Base-by-base conservation (phyloP, 805 yeast genomes). In the Saturnispora ahearnii region DNA sequence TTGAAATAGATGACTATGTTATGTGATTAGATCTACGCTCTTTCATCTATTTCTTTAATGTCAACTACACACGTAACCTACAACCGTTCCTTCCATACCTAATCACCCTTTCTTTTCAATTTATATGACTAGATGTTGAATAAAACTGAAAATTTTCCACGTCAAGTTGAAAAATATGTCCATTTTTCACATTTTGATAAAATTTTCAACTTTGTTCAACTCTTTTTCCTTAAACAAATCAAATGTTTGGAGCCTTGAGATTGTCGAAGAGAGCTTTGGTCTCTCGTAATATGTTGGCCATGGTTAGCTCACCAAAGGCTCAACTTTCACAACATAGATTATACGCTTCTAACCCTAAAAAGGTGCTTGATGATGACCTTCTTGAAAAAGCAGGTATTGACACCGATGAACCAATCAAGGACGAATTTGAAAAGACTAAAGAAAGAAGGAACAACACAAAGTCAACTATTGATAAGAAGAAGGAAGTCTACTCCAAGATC, bases 361-460 rank as follows among this genome's bases (percentile, higher is more conserved):
- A 60, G 36, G 76, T 89, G 57, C 71, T 90, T 54, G 81, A 84
- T 45, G 96, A 90, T 54, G 96, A 89, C 61, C 60, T 89, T 60
- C 73, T 90, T 51, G 82, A 84, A 31, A 79, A 81, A 59, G 96
- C 96, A 11, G 96, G 96, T 36, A 79, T 89, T 50, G 91, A 87
- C 50, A 64, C 71, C 4, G 77, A 76, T 26, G 57, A 53, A 29
- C 32, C 33, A 32, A 31, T 42, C 3, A 59, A 60, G 38, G 68
- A 65, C 47, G 65, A 65, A 52, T 62, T 62, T 47, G 62, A 64
- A 24, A 65, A 62, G 46, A 64, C 68, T 3, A 63, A 59, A 51
- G 60, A 59, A 47, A 71, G 83, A 72, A 77, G 71, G 62, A 66
- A 83, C 71, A 74, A 81, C 71, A 71, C 75, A 52, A 73, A 71